A percentile compares a stretch with the other conserved stretches of the same genome.
phyloP scores from a whole-genome alignment of 192 early-diverging fungal species.

The Backusella tuberculispora region DNA sequence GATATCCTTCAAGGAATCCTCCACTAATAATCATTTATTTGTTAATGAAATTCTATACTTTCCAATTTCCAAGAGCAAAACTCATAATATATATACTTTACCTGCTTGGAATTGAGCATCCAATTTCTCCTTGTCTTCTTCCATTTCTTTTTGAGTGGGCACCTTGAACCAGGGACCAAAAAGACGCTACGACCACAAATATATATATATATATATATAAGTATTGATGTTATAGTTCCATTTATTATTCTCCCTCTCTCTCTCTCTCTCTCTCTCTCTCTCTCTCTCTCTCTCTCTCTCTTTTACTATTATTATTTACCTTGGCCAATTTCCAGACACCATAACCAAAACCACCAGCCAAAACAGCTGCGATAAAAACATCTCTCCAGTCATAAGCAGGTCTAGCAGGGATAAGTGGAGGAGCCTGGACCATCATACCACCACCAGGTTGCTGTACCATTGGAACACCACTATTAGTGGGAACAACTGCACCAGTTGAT shows the following conservation, averaged over 20 bases:
- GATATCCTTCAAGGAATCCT: slow-evolving; percentile 56
- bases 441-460: slow-evolving; percentile 25
- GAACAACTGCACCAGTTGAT: slow-evolving; percentile 23
- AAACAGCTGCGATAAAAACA: slow-evolving; percentile 85
- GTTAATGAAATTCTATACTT: background rate
- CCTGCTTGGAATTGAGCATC: slow-evolving; percentile 64
- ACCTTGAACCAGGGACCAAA: slow-evolving; percentile 61
- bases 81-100: slow-evolving; percentile 4
- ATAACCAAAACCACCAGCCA: slow-evolving; percentile 88
- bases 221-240: background rate
- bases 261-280: background rate
- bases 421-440: slow-evolving; percentile 45
- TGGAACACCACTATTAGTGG: slow-evolving; percentile 20
- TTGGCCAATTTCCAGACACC: slow-evolving; percentile 76
- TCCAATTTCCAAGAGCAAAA: background rate
- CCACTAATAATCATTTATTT: slow-evolving; percentile 26
- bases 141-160: slow-evolving; percentile 70
- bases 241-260: background rate
- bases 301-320: slow-evolving; percentile 54
- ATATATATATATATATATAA: no score
- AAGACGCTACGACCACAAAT: no score
- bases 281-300: slow-evolving; percentile 3
- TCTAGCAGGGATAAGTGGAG: slow-evolving; percentile 58
- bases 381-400: slow-evolving; percentile 91
- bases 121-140: slow-evolving; percentile 70